These are phyloP conservation scores for Boletellus ananas DNA, from an alignment of 768 basidiomycete species.

Conservation along the genomic window DNA sequence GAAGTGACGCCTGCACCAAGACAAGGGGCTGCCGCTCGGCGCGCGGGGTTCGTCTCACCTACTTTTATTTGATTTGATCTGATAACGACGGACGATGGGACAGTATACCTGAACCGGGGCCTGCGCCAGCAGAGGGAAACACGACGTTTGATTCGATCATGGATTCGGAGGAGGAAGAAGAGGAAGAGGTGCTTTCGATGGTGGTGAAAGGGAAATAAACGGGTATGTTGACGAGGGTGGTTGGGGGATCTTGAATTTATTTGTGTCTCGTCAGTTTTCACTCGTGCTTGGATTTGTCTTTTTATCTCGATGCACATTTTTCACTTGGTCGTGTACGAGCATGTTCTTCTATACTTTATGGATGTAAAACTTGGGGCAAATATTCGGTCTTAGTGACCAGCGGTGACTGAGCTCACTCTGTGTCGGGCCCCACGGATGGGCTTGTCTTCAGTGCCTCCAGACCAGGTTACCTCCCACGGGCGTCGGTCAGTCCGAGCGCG, in stretches of 20 bases:
- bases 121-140: slow-evolving; percentile 11
- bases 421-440: too few relatives aligned
- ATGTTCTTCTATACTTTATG: too few relatives aligned
- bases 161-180: slow-evolving; percentile 51
- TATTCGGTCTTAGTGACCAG: too few relatives aligned
- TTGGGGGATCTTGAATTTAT: background rate
- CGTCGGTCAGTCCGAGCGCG: too few relatives aligned
- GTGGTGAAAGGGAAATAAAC: background rate
- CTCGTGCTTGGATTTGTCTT: too few relatives aligned
- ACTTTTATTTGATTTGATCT: background rate
- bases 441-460: too few relatives aligned
- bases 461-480: too few relatives aligned
- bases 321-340: too few relatives aligned
- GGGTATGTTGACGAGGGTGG: too few relatives aligned
- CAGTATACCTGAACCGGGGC: slow-evolving; percentile 8
- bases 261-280: background rate
- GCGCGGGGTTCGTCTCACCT: slow-evolving; percentile 8
- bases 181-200: slow-evolving; percentile 41
- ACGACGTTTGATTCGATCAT: slow-evolving; percentile 47
- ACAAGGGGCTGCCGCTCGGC: background rate
- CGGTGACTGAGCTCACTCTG: too few relatives aligned
- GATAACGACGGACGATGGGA: background rate
- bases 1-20: slow-evolving; percentile 37
- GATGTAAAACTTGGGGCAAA: too few relatives aligned
- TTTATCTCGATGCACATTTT: too few relatives aligned